Conservation (phyloP, 129 eudicot genomes). For the Pseudognaphalium luteoalbum region DNA sequence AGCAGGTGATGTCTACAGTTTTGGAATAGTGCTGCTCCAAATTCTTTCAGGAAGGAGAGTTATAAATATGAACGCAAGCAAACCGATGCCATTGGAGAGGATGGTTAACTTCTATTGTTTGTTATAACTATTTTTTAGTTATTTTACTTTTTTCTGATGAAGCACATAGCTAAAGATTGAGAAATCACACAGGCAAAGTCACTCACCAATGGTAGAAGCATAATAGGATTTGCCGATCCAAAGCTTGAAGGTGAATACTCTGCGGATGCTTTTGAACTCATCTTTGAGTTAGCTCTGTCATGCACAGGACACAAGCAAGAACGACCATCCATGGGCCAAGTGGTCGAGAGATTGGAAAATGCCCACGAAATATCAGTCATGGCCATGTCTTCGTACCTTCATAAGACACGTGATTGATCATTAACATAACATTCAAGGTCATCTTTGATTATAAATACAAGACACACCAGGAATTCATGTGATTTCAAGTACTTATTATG, state of each 20-base stretch:
- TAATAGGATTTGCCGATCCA: conserved; percentile 56
- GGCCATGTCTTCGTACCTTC: conserved; percentile 36
- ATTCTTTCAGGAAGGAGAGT: conserved; percentile 65
- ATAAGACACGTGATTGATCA: conserved; percentile 35
- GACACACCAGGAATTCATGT: conserved; percentile 13
- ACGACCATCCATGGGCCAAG: conserved; percentile 58
- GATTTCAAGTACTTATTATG: conserved; percentile 2
- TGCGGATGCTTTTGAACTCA: conserved; percentile 48
- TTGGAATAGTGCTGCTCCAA: conserved; percentile 63
- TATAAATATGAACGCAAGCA: conserved; percentile 56
- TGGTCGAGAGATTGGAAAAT: conserved; percentile 43
- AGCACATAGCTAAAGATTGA: conserved; percentile 1
- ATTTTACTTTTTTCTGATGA: background rate
- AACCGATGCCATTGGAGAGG: conserved; percentile 58
- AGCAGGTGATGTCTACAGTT: conserved; percentile 63
- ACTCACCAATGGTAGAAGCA: conserved; percentile 41
- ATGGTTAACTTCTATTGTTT: conserved; percentile 33
- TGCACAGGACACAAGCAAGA: conserved; percentile 52
- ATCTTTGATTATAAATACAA: conserved; percentile 7
- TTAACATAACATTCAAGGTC: background rate
- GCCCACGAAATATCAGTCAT: conserved; percentile 48
- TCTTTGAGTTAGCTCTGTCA: conserved; percentile 47
- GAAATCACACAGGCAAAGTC: conserved; percentile 51
- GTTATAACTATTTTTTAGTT: background rate
- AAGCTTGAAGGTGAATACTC: conserved; percentile 55